A percentile compares a stretch with the other conserved stretches of the same genome.
phyloP scores from a whole-genome alignment of 257 asterid genomes.

The Solanum peruvianum region DNA sequence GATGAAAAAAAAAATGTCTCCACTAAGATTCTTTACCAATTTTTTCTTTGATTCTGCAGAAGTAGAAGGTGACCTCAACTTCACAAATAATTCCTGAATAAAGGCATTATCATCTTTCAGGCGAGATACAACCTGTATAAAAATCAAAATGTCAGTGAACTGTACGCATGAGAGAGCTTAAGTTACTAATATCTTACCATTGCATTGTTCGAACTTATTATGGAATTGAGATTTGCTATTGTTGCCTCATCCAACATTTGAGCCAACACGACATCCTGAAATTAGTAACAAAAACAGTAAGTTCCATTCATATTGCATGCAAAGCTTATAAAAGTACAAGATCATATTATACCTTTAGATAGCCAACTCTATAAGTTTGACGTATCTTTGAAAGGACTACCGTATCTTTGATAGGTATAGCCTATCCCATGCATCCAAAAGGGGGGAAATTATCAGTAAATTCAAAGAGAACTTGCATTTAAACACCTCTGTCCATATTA shows the following conservation, averaged over 20 bases:
- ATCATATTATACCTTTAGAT: conserved; percentile 56
- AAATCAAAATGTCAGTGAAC: conserved; percentile 8
- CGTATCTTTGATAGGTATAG: conserved; percentile 74
- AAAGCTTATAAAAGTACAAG: background rate
- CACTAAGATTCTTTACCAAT: conserved; percentile 34
- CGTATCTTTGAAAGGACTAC: conserved; percentile 76
- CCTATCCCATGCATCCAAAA: conserved; percentile 31
- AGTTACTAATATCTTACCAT: conserved; percentile 33
- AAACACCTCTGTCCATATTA: background rate
- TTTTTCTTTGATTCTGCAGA: conserved; percentile 60
- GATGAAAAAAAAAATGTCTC: background rate
- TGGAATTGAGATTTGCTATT: conserved; percentile 58
- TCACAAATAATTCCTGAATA: conserved; percentile 76
- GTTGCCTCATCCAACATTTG: conserved; percentile 66
- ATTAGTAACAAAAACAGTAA: conserved; percentile 11
- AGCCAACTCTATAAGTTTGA: conserved; percentile 82
- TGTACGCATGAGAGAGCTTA: background rate
- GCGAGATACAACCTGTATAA: conserved; percentile 63
- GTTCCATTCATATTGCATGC: background rate
- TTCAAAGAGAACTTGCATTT: background rate
- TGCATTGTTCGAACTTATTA: conserved; percentile 79
- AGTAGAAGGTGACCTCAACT: conserved; percentile 56
- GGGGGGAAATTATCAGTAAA: conserved; percentile 5
- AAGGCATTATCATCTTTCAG: conserved; percentile 79
- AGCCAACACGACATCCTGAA: conserved; percentile 83